These are phyloP conservation scores for Jacaranda copaia DNA, from an alignment of 257 asterid genomes.

Conservation along the genomic window DNA sequence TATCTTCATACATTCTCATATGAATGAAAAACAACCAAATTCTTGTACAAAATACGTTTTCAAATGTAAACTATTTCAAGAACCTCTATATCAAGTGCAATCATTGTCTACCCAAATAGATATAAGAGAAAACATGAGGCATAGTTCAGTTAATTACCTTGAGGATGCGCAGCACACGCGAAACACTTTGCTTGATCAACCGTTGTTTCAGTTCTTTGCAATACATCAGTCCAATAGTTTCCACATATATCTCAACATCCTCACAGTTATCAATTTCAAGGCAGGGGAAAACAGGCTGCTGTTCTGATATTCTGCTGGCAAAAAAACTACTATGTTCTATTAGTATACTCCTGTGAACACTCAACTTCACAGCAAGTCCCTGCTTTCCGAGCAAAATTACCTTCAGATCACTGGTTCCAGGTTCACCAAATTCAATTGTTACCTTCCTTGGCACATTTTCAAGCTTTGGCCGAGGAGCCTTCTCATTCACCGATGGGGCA, in stretches of 20 bases:
- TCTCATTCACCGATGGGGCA: conserved; percentile 49
- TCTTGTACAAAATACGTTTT: neutral
- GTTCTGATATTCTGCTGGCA: conserved; percentile 53
- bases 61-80: conserved; percentile 13
- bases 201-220: conserved; percentile 86
- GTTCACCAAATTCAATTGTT: conserved; percentile 90
- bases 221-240: conserved; percentile 94
- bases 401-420: conserved; percentile 85
- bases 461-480: conserved; percentile 55
- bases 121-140: conserved; percentile 4
- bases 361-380: conserved; percentile 85
- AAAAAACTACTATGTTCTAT: conserved; percentile 72
- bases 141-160: conserved; percentile 56
- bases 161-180: conserved; percentile 83
- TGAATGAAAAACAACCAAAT: neutral
- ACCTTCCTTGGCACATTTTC: conserved; percentile 77
- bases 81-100: conserved; percentile 10
- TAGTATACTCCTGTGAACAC: conserved; percentile 75
- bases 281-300: conserved; percentile 76
- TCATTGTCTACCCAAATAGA: neutral
- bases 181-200: conserved; percentile 83
- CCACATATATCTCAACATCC: conserved; percentile 93
- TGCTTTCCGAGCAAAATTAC: conserved; percentile 78
- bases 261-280: conserved; percentile 87
- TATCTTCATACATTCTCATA: neutral